Percentiles rank a stretch among this genome's conserved stretches.
phyloP scores from a whole-genome alignment of 2,329 filamentous ascomycete genomes.

The Colletotrichum salicis region DNA sequence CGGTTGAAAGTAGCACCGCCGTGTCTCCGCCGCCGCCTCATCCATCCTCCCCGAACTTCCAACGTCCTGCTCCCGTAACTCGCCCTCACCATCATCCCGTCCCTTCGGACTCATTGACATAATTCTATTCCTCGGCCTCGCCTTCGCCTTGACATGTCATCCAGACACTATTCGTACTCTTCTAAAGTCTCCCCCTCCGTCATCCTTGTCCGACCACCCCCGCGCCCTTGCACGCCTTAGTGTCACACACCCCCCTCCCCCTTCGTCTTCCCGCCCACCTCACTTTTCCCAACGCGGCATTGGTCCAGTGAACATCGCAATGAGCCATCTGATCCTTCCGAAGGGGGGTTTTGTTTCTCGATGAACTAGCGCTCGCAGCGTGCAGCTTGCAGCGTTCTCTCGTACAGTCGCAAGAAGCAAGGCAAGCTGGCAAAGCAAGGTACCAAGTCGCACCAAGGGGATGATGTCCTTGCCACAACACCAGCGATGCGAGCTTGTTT shows the following conservation, averaged over 20 bases:
- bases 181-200: neutral
- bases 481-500: constrained; percentile 16
- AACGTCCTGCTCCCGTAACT: neutral
- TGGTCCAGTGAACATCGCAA: constrained; percentile 20
- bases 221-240: constrained; percentile 5
- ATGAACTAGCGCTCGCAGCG: neutral
- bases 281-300: constrained; percentile 14
- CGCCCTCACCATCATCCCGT: neutral
- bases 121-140: neutral
- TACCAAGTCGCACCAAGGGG: constrained; percentile 14
- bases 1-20: neutral
- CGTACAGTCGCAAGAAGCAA: neutral
- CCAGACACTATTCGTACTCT: neutral
- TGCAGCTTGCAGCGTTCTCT: neutral
- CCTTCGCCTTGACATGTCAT: constrained; percentile 5
- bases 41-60: neutral
- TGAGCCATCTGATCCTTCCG: constrained; percentile 27
- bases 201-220: constrained; percentile 4
- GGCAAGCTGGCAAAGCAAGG: constrained; percentile 12
- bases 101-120: neutral
- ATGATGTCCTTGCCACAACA: constrained; percentile 9
- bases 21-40: neutral
- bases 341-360: neutral
- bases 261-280: neutral
- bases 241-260: neutral